These are phyloP conservation scores for Apiospora phragmitis DNA, from an alignment of 2,329 filamentous ascomycete species.

Conservation along the genomic window DNA sequence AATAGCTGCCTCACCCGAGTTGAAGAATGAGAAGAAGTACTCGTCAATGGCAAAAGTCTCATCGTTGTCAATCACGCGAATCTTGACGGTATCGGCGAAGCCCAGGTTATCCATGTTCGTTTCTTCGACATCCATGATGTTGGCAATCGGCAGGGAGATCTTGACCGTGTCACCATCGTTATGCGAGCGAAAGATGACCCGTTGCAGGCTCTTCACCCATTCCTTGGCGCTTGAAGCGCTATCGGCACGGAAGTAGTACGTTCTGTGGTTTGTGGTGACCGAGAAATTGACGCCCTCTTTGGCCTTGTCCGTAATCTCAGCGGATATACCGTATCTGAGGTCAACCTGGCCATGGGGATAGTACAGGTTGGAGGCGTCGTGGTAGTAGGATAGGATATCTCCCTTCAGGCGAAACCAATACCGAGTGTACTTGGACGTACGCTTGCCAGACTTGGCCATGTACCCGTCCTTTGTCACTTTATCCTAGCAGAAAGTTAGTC, in stretches of 20 bases:
- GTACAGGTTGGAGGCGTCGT: conserved; percentile 80
- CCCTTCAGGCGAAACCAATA: conserved; percentile 95
- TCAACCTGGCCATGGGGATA: conserved; percentile 92
- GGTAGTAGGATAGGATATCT: conserved; percentile 88
- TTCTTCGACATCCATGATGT: conserved; percentile 90
- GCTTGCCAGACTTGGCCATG: conserved; percentile 82
- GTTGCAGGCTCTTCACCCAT: conserved; percentile 92
- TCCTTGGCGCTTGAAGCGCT: conserved; percentile 86
- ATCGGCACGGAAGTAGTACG: conserved; percentile 86
- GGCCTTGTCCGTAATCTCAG: conserved; percentile 73
- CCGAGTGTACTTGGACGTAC: conserved; percentile 82
- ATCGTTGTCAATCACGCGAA: conserved; percentile 88
- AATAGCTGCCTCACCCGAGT: conserved; percentile 79
- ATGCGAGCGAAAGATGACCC: conserved; percentile 92
- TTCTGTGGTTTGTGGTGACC: conserved; percentile 78
- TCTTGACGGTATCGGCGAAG: conserved; percentile 90
- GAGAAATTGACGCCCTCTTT: conserved; percentile 78
- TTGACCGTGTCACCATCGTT: conserved; percentile 98
- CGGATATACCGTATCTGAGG: conserved; percentile 86
- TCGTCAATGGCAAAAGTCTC: conserved; percentile 96
- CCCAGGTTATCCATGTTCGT: conserved; percentile 74
- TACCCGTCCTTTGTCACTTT: conserved; percentile 83
- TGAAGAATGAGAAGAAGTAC: conserved; percentile 98
- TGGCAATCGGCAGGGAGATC: conserved; percentile 85
- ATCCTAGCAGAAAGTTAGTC: conserved; percentile 48